Evolutionary conservation across 257 asterid species (phyloP).

Genomic region (Solanum chiquidenum): DNA sequence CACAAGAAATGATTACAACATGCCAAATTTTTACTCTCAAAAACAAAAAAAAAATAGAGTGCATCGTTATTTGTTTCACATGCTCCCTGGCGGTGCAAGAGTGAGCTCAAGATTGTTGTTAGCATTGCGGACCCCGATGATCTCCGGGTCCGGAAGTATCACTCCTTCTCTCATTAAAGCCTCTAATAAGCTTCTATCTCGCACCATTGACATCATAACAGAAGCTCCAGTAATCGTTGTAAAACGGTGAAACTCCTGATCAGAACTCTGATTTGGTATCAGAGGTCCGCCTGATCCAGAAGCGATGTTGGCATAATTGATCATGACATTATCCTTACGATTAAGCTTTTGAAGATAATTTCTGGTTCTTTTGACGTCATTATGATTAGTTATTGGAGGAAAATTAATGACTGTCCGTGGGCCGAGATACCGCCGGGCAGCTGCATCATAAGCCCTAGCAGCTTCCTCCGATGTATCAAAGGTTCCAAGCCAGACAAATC

Average conservation of each 20-base stretch:
- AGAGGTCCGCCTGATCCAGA: background rate
- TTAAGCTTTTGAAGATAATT: background rate
- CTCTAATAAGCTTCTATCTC: background rate
- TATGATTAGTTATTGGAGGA: background rate
- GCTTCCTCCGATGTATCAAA: background rate
- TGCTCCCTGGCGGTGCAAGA: conserved; percentile 32
- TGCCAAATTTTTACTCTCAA: background rate
- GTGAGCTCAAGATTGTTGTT: conserved; percentile 27
- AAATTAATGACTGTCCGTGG: background rate
- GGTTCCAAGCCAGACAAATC: background rate
- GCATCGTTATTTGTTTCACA: too few relatives aligned
- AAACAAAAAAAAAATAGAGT: background rate
- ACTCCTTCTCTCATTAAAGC: background rate
- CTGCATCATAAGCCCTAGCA: background rate
- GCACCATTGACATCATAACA: background rate
- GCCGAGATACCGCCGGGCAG: background rate
- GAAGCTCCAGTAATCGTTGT: background rate
- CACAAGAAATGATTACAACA: background rate
- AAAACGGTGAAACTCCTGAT: background rate
- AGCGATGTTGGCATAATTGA: background rate
- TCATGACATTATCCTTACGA: background rate
- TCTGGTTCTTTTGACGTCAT: background rate
- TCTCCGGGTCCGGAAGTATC: background rate
- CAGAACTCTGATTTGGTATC: background rate
- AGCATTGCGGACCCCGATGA: background rate